Evolutionary conservation across 2,329 filamentous ascomycete genomes (phyloP).

Genomic region (Cladosporium colombiae): DNA sequence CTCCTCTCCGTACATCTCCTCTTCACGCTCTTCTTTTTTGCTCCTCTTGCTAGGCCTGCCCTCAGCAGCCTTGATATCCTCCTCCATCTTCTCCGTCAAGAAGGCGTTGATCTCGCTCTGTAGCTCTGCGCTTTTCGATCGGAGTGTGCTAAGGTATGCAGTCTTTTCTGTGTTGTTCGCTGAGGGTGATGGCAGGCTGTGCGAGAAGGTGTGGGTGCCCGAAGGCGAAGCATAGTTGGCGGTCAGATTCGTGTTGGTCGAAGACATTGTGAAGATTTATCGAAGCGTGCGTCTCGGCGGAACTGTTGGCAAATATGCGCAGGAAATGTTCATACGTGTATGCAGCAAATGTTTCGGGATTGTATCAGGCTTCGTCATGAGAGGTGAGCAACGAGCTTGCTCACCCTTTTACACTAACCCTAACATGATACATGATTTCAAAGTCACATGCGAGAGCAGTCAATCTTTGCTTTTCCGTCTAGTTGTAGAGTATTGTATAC

Average conservation of each 20-base stretch:
- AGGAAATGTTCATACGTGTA: background rate
- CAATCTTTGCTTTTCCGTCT: background rate
- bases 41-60: conserved; percentile 27
- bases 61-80: conserved; percentile 58
- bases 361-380: background rate
- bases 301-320: background rate
- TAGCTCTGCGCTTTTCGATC: conserved; percentile 57
- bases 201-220: conserved; percentile 29
- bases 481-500: background rate
- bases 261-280: background rate
- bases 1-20: conserved; percentile 86
- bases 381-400: background rate
- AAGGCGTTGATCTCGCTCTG: conserved; percentile 70
- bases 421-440: background rate
- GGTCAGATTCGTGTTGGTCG: conserved; percentile 22
- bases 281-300: background rate
- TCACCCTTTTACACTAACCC: background rate
- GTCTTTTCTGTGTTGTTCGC: conserved; percentile 49
- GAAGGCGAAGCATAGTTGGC: conserved; percentile 33
- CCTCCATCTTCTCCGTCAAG: conserved; percentile 72
- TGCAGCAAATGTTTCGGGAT: background rate
- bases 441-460: background rate
- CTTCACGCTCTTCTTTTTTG: conserved; percentile 47
- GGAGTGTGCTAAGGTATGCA: conserved; percentile 61
- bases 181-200: conserved; percentile 24